Evolutionary conservation across 331 rosid genomes (phyloP), one percentile per base, ranked within the genome.

Genomic region (Quercus lobata): DNA sequence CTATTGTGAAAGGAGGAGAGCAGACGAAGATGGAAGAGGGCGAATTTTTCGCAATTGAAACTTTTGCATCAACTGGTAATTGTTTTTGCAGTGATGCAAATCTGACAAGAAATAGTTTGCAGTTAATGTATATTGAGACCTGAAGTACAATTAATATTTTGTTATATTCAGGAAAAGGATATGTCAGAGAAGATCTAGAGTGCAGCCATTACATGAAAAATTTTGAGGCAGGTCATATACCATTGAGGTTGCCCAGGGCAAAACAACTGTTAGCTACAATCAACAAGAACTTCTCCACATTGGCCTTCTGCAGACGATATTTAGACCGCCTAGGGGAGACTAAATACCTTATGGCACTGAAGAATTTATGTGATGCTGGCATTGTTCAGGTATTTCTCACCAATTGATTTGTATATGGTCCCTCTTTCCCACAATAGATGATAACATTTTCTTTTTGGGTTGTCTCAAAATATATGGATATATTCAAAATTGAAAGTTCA

Each of bases 1-100:
- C 99, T 22, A 95, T 93, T 73, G 99, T 95, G 86, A 95, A 93
- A 88, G 99, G 97, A 44, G 99, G 99, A 79, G 99, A 95, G 91
- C 97, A 94, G 87, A 94, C 97, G 24, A 94, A 94, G 77, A 94
- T 94, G 98, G 98, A 94, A 86, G 98, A 94, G 95, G 99, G 99
- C 30, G 99, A 95, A 89, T 91, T 93, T 83, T 95, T 85, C 41
- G 99, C 99, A 18, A 95, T 95, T 49, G 99, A 95, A 88, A 95
- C 99, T 41, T 95, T 95, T 75, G 99, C 77, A 54, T 95, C 99
- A 78, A 95, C 99, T 57, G 99, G 97, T 95, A 87, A 80, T 81
- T 56, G 71, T 18, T 44, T 77, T 56, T 80, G 81, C 82, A 78
- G 76, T 60, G 75, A 57, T 78, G 57, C 76, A 55, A 71, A 54